Base-by-base conservation (phyloP, 1,284 basidiomycete species). In the Ustilago cynodontis region DNA sequence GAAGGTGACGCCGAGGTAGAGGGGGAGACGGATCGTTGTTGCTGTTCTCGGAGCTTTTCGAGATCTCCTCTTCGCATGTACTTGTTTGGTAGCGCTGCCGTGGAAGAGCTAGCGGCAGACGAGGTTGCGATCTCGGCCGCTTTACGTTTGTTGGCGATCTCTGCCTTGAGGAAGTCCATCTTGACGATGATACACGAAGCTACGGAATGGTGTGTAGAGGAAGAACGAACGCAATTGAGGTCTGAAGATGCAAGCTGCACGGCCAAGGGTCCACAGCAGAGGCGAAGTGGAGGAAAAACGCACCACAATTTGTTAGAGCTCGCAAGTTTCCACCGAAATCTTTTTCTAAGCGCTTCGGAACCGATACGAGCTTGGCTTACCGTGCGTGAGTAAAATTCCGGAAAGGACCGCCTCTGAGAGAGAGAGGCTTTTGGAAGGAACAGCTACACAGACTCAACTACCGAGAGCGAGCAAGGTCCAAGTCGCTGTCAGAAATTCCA, bases 141-240 rank as follows among this genome's bases (percentile, higher is more conserved):
- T 80, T 94, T 92, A 87, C 98, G 97, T 65, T 90, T 87, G 63
- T 65, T 73, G 37, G 78, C 24, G 73, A 98, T 93, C 87, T 96
- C 94, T 63, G 94, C 91, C 82, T 92, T 93, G 81, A 95, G 91
- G 28, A 91, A 90, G 84, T 95, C 92, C 94, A 95, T 95, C 33
- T 18, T 55, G 31, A 41, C 43, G 22, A 11, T 43, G 29, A n/a
- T 7, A 16, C 14, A 29, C n/a, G 14, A 47, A 24, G 22, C 16
- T 24, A 22, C 11, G 8, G 16, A n/a, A n/a, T n/a, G n/a, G n/a
- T n/a, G n/a, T n/a, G 28, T 28, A 29, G 26, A 29, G 24, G 20
- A 3, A 14, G 14, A 26, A 14, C 31, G n/a, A 28, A 14, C 7
- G 37, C 11, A 16, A 35, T 11, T n/a, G n/a, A n/a, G n/a, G n/a